phyloP scores from a whole-genome alignment of 768 basidiomycete species.

The Crucibulum laeve region DNA sequence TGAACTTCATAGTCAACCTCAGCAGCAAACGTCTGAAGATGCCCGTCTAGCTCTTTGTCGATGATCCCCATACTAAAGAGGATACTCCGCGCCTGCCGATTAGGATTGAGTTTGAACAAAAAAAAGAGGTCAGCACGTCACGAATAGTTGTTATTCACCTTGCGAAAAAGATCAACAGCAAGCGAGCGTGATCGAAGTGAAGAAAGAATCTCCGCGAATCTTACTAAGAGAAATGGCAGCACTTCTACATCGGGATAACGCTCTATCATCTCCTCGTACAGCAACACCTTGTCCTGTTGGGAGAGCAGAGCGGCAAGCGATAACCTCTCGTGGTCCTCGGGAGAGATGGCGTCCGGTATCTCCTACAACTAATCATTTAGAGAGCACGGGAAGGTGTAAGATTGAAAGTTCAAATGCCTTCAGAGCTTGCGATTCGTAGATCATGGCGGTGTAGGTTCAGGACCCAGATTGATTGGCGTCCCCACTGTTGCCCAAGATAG shows the following conservation, averaged over 20 bases:
- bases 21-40: slow-evolving; percentile 5
- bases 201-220: slow-evolving; percentile 7
- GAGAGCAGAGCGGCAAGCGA: slow-evolving; percentile 2
- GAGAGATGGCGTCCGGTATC: slow-evolving; percentile 11
- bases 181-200: slow-evolving; percentile 8
- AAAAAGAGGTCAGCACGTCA: background rate
- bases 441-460: slow-evolving; percentile 7
- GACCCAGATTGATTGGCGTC: too few species aligned
- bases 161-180: slow-evolving; percentile 11
- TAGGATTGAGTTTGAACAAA: background rate
- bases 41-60: slow-evolving; percentile 7
- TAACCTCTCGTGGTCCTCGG: slow-evolving; percentile 11
- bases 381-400: background rate
- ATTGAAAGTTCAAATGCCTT: slow-evolving; percentile 7
- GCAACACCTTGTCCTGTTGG: slow-evolving; percentile 6
- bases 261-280: slow-evolving; percentile 15
- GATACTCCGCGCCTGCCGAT: slow-evolving; percentile 11
- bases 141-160: too few species aligned
- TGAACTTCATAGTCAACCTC: slow-evolving; percentile 9
- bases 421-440: slow-evolving; percentile 9
- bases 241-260: slow-evolving; percentile 13
- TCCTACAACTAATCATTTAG: slow-evolving; percentile 6
- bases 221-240: slow-evolving; percentile 11
- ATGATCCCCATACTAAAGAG: slow-evolving; percentile 8
- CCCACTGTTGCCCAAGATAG: too few species aligned